Conservation (phyloP, 495 filamentous ascomycete genomes). For the Chaetomium fimeti region DNA sequence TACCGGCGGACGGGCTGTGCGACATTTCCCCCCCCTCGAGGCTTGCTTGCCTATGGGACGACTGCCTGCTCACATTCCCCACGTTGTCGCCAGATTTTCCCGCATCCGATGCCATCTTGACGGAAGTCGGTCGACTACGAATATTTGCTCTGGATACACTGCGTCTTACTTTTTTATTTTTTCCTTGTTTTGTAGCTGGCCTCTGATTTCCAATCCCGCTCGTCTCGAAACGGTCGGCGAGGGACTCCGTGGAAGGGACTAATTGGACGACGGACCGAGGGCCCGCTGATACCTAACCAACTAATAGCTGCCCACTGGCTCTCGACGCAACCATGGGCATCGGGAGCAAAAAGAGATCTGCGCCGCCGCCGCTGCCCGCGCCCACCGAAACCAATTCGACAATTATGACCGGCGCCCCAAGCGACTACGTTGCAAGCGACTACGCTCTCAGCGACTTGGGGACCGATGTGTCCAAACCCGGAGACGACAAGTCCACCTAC, state of each 20-base stretch:
- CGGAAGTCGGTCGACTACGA: conserved; percentile 25
- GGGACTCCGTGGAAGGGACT: conserved; percentile 29
- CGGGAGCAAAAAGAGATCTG: conserved; percentile 56
- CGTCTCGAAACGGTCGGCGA: conserved; percentile 16
- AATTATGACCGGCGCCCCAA: conserved; percentile 45
- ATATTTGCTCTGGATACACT: conserved; percentile 15
- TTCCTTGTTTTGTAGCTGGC: conserved; percentile 12
- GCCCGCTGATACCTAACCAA: conserved; percentile 28
- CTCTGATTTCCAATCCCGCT: conserved; percentile 19
- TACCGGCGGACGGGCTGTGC: conserved; percentile 3
- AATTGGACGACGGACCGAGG: conserved; percentile 31
- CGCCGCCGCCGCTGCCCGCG: conserved; percentile 65
- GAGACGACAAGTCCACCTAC: conserved; percentile 68
- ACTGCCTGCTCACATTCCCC: conserved; percentile 30
- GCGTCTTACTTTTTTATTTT: conserved; percentile 16
- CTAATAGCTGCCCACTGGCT: conserved; percentile 22
- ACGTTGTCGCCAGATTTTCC: conserved; percentile 29
- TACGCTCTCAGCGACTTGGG: conserved; percentile 52
- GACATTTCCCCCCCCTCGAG: not conserved
- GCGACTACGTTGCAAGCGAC: conserved; percentile 35
- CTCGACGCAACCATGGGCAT: conserved; percentile 61
- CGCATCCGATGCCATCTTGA: conserved; percentile 37
- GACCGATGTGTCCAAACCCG: conserved; percentile 77
- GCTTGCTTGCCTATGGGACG: conserved; percentile 27
- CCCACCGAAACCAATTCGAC: conserved; percentile 76